A percentile compares a stretch with the other conserved stretches of the same genome.
These are phyloP conservation scores for Gymnopus androsaceus DNA, from an alignment of 1,284 basidiomycete genomes.

Conservation along the genomic window DNA sequence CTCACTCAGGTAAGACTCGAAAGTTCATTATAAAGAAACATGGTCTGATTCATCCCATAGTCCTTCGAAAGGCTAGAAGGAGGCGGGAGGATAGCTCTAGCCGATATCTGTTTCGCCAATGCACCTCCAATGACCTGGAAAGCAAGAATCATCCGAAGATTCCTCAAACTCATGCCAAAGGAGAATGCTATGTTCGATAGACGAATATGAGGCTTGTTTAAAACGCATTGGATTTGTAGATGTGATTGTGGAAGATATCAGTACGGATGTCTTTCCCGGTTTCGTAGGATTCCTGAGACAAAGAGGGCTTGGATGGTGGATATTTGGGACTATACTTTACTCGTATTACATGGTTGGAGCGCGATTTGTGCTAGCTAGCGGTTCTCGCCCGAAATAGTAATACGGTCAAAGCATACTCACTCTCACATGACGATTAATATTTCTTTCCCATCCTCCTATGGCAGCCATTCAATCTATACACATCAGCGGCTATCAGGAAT, in stretches of 20 bases:
- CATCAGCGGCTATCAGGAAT: constrained; percentile 68
- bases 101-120: constrained; percentile 59
- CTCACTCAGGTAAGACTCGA: constrained; percentile 37
- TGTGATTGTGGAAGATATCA: constrained; percentile 62
- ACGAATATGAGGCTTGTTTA: constrained; percentile 51
- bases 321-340: constrained; percentile 45
- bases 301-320: constrained; percentile 45
- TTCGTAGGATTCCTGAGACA: constrained; percentile 52
- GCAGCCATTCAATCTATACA: constrained; percentile 75
- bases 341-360: constrained; percentile 45
- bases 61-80: constrained; percentile 44
- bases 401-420: background rate
- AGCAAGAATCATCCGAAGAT: constrained; percentile 29
- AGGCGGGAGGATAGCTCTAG: constrained; percentile 61
- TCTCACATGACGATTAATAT: background rate
- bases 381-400: constrained; percentile 17
- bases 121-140: constrained; percentile 26
- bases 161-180: constrained; percentile 49
- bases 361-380: constrained; percentile 59
- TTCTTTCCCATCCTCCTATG: constrained; percentile 39
- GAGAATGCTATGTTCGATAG: constrained; percentile 52
- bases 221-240: constrained; percentile 54
- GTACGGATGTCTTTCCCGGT: constrained; percentile 58
- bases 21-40: background rate
- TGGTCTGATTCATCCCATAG: too few species aligned